These are phyloP conservation scores for Sclerotinia trifoliorum DNA, from an alignment of 2,329 filamentous ascomycete species.

Conservation along the genomic window DNA sequence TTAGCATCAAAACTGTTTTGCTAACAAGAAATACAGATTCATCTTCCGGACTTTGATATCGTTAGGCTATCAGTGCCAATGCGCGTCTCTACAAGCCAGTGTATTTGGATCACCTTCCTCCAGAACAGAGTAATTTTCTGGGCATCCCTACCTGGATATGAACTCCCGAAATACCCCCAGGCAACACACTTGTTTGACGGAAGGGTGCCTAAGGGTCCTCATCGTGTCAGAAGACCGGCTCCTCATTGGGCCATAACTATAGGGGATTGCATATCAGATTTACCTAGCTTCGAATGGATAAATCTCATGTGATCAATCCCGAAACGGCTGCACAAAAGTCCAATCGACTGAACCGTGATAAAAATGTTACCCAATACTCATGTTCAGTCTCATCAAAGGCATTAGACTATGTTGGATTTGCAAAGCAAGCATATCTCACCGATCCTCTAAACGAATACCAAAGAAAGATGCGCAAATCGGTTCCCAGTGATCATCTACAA, in stretches of 20 bases:
- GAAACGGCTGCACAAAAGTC: conserved; percentile 4
- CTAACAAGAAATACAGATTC: conserved; percentile 22
- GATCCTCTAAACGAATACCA: conserved; percentile 25
- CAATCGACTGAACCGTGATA: background rate
- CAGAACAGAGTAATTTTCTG: conserved; percentile 28
- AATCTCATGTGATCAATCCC: conserved; percentile 11
- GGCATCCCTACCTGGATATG: conserved; percentile 25
- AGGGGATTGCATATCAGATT: conserved; percentile 27
- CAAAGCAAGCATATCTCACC: conserved; percentile 20
- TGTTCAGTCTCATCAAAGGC: background rate
- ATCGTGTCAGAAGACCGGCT: conserved; percentile 21
- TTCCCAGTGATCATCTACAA: background rate
- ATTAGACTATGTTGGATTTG: background rate
- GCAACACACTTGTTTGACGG: conserved; percentile 17
- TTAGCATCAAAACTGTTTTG: conserved; percentile 15
- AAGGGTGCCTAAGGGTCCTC: background rate
- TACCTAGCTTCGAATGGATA: conserved; percentile 28
- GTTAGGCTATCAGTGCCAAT: conserved; percentile 32
- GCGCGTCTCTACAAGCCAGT: conserved; percentile 25
- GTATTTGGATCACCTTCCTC: conserved; percentile 27
- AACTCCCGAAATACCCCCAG: conserved; percentile 29
- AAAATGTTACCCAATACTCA: conserved; percentile 7
- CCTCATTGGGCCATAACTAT: conserved; percentile 25
- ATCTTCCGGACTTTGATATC: conserved; percentile 29
- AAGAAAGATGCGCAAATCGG: conserved; percentile 7